Evolutionary conservation across 306 rosid species (phyloP), one percentile per base, ranked within the genome.

Genomic region (Quercus alba): DNA sequence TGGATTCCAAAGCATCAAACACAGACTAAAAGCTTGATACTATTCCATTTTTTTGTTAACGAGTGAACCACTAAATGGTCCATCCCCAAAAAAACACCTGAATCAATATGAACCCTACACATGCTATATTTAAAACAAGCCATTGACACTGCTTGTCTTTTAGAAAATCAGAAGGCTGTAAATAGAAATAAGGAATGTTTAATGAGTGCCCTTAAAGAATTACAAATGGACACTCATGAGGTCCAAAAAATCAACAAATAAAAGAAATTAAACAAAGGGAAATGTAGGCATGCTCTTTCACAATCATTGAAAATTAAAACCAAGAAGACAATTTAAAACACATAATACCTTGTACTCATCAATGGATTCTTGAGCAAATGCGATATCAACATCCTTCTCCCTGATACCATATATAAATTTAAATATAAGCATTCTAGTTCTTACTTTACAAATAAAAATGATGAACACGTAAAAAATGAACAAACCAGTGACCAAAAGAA

Each of bases 351-450:
- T 93, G 83, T 89, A 89, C 76, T 96, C 99, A 62, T 96, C 99
- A 56, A 96, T 96, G 76, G 93, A 87, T 86, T 91, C 94, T 84
- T 93, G 99, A 69, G 98, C 98, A 88, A 96, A 93, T 73, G 98
- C 76, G 66, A 96, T 93, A 84, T 91, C 98, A 23, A 84, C 85
- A 81, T 96, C 99, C 91, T 96, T 96, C 88, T 96, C 99, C 99
- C 99, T 96, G 78, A 72, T 35, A 82, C 25, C 84, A 84, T 28
- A 85, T 56, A 85, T 56, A 75, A 81, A 79, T 30, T 71, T 74
- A 67, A 51, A 79, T 21, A 71, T 58, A 74, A 76, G 86, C 73
- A 77, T 72, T 76, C 83, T 75, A 77, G 70, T 52, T 72, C 73
- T 78, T 33, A 74, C 20, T n/a, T 74, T 74, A 66, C 9, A 59